Evolutionary conservation across 163 green algal genomes (phyloP).

Genomic region (Smithsoniella earleae): DNA sequence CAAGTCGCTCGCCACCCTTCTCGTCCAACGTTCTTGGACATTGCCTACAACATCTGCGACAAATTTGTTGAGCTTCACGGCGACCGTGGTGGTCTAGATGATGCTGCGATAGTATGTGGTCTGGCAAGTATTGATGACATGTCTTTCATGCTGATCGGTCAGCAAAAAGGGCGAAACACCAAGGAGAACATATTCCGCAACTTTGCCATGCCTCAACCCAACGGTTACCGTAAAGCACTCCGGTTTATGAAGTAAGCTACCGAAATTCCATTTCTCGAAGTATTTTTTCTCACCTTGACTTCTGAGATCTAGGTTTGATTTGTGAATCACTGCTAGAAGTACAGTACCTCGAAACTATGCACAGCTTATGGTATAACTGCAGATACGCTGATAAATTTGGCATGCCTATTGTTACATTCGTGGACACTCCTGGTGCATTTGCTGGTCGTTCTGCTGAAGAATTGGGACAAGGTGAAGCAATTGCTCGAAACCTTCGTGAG

Average conservation of each 20-base stretch:
- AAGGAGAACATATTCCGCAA: constrained; percentile 97
- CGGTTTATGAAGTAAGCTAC: constrained; percentile 79
- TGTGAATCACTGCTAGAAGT: too few relatives aligned
- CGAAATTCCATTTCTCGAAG: too few relatives aligned
- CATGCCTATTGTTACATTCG: constrained; percentile 90
- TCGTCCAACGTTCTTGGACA: constrained; percentile 90
- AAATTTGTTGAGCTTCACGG: constrained; percentile 95
- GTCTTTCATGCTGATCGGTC: constrained; percentile 93
- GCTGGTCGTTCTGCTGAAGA: constrained; percentile 83
- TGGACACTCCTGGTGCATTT: constrained; percentile 92
- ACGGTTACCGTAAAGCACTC: constrained; percentile 90
- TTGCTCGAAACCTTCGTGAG: constrained; percentile 89
- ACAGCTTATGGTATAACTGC: too few relatives aligned
- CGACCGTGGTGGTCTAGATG: constrained; percentile 80
- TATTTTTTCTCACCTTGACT: too few relatives aligned
- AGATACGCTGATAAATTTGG: constrained; percentile 87
- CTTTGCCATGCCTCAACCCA: constrained; percentile 91
- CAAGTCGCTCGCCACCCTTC: constrained; percentile 92
- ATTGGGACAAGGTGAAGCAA: constrained; percentile 91
- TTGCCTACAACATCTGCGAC: constrained; percentile 92
- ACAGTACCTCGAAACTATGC: too few relatives aligned
- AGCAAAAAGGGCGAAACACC: constrained; percentile 95
- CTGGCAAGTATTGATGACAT: constrained; percentile 80
- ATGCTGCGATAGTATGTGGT: constrained; percentile 88
- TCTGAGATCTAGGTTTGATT: too few relatives aligned